Percentiles rank a stretch among this genome's conserved stretches.
Conservation (phyloP, 2,329 filamentous ascomycete species). For the Colletotrichum sidae region DNA sequence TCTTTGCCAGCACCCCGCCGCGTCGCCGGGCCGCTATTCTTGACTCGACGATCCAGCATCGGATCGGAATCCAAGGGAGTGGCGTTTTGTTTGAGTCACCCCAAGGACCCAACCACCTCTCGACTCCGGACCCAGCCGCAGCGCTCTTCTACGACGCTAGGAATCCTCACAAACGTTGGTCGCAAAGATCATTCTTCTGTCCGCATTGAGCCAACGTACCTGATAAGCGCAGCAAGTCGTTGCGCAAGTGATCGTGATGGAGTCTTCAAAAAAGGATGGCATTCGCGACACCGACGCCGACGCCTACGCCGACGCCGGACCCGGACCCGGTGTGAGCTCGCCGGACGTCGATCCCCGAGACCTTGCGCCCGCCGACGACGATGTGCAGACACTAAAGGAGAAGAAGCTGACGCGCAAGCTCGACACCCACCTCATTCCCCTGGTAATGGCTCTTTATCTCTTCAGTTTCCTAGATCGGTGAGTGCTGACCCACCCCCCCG, state of each 20-base stretch:
- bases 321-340: constrained; percentile 15
- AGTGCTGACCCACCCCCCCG: constrained; percentile 41
- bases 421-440: constrained; percentile 72
- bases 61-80: neutral
- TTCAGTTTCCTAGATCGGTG: constrained; percentile 81
- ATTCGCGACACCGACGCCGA: neutral
- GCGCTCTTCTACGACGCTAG: too few species aligned
- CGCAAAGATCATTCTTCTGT: too few species aligned
- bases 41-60: neutral
- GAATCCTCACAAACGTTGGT: neutral
- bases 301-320: constrained; percentile 6
- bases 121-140: neutral
- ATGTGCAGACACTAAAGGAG: constrained; percentile 50
- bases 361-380: constrained; percentile 23
- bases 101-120: too few species aligned
- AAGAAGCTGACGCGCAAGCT: constrained; percentile 72
- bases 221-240: too few species aligned
- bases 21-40: neutral
- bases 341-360: constrained; percentile 6
- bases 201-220: too few species aligned
- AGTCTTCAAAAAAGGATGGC: constrained; percentile 7
- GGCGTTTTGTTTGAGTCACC: neutral
- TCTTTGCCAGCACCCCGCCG: constrained; percentile 8
- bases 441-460: constrained; percentile 77
- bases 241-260: constrained; percentile 5